phyloP scores from a whole-genome alignment of 257 asterid species.

The Prunella vulgaris region DNA sequence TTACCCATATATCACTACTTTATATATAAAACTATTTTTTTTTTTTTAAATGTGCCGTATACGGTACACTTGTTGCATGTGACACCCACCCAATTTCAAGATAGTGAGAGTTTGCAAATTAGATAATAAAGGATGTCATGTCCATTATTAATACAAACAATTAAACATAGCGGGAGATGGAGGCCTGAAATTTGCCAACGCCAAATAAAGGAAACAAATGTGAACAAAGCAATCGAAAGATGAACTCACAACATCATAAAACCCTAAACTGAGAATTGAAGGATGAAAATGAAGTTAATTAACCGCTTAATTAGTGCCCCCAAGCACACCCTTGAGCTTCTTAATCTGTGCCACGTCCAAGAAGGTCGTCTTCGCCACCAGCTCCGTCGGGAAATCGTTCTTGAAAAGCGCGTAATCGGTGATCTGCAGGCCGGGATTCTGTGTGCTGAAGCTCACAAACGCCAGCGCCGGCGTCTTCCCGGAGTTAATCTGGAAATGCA shows the following conservation, averaged over 20 bases:
- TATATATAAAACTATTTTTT: too few species aligned
- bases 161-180: not conserved
- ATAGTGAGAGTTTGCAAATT: too few species aligned
- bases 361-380: constrained; percentile 56
- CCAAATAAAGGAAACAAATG: not conserved
- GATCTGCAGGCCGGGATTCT: constrained; percentile 68
- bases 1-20: too few species aligned
- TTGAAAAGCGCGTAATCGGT: constrained; percentile 59
- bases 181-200: not conserved
- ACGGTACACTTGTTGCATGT: too few species aligned
- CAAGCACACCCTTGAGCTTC: constrained; percentile 84
- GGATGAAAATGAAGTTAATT: not conserved
- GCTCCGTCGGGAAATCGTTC: constrained; percentile 75
- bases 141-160: not conserved
- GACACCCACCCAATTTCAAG: too few species aligned
- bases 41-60: too few species aligned
- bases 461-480: constrained; percentile 44
- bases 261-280: not conserved
- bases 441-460: constrained; percentile 51
- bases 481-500: constrained; percentile 72
- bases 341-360: constrained; percentile 64
- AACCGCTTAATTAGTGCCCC: constrained; percentile 58
- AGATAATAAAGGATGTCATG: not conserved
- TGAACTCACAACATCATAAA: not conserved
- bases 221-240: not conserved